phyloP scores from a whole-genome alignment of 139 green algal species.

The Bryopsis sp. region DNA sequence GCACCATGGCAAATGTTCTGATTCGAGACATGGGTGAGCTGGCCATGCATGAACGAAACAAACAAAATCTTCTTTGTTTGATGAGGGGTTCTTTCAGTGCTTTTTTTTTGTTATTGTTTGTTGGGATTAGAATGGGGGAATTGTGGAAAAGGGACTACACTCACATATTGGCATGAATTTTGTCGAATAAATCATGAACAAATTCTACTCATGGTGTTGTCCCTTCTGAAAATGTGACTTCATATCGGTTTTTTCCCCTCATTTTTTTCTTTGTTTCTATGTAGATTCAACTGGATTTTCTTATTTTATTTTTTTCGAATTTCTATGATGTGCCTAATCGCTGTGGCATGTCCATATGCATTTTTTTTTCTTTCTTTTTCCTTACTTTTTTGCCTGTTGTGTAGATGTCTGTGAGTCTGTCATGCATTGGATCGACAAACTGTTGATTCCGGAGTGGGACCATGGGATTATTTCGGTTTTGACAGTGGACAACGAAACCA shows the following conservation, averaged over 20 bases:
- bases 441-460: background rate
- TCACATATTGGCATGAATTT: background rate
- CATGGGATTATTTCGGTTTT: background rate
- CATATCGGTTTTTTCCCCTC: background rate
- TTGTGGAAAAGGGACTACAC: background rate
- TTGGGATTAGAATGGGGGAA: background rate
- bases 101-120: background rate
- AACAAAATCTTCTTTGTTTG: background rate
- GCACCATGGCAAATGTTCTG: background rate
- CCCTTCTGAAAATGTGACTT: too few relatives aligned
- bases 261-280: background rate
- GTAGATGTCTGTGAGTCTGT: constrained; percentile 7
- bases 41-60: background rate
- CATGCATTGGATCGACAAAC: background rate
- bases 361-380: background rate
- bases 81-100: background rate
- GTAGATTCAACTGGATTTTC: background rate
- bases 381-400: background rate
- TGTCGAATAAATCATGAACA: background rate
- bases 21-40: background rate
- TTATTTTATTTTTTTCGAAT: background rate
- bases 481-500: too few relatives aligned
- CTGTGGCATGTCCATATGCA: background rate
- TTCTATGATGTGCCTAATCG: background rate
- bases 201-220: too few relatives aligned